Conservation (phyloP, 805 yeast species). For the Suhomyces vadensis region DNA sequence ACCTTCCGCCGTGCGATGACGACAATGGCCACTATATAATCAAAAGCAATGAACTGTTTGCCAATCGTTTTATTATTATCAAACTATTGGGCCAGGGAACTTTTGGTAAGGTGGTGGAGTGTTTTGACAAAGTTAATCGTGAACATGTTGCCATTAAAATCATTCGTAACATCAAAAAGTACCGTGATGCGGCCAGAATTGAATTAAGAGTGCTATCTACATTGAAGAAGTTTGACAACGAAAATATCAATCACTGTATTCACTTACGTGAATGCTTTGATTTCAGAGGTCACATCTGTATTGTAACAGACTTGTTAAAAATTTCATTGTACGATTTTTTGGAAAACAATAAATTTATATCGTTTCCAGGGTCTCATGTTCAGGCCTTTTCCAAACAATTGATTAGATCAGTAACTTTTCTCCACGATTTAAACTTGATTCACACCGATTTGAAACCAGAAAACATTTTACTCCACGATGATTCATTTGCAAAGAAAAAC, state of each 20-base stretch:
- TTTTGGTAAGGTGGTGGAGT: conserved; percentile 85
- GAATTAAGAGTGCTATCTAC: conserved; percentile 83
- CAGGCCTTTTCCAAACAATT: conserved; percentile 87
- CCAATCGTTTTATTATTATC: conserved; percentile 71
- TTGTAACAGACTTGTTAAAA: conserved; percentile 85
- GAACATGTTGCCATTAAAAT: conserved; percentile 85
- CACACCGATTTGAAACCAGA: conserved; percentile 98
- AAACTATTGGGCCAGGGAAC: conserved; percentile 87
- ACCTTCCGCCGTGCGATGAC: conserved; percentile 52
- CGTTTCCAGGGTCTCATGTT: conserved; percentile 94
- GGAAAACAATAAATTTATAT: conserved; percentile 76
- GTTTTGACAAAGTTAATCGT: conserved; percentile 63
- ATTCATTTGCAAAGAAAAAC: conserved; percentile 42
- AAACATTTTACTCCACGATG: conserved; percentile 72
- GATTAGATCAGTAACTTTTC: conserved; percentile 77
- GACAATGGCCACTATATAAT: conserved; percentile 75
- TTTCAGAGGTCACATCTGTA: conserved; percentile 88
- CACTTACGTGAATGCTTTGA: conserved; percentile 89
- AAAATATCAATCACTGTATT: conserved; percentile 72
- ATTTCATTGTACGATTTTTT: conserved; percentile 87
- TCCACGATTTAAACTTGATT: conserved; percentile 85
- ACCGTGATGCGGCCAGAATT: conserved; percentile 92
- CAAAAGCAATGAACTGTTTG: conserved; percentile 57
- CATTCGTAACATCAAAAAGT: conserved; percentile 88
- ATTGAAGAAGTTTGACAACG: conserved; percentile 68